phyloP scores from a whole-genome alignment of 495 filamentous ascomycete genomes.

The Penicillium desertorum region DNA sequence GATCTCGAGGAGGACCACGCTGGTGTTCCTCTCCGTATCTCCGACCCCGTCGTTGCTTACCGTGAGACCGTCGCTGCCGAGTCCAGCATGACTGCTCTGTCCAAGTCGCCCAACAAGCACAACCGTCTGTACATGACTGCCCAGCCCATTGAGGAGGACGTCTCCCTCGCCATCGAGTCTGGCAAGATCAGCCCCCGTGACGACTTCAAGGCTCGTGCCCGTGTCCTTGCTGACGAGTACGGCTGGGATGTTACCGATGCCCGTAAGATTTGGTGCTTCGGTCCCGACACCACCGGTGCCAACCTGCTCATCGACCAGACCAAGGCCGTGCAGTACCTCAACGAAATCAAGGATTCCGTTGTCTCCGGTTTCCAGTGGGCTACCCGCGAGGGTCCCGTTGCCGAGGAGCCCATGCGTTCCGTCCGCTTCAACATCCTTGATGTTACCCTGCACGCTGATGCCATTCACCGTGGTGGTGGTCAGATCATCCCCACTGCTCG shows the following conservation, averaged over 20 bases:
- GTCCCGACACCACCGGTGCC: conserved; percentile 94
- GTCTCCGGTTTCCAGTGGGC: conserved; percentile 99
- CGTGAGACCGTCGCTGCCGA: conserved; percentile 84
- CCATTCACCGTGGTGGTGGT: conserved; percentile 98
- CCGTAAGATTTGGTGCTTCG: conserved; percentile 99
- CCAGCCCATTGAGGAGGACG: conserved; percentile 85
- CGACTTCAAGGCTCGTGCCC: conserved; percentile 98
- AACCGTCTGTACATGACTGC: conserved; percentile 98
- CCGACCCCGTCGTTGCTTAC: conserved; percentile 95
- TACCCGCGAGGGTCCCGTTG: conserved; percentile 93
- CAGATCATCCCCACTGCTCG: conserved; percentile 98
- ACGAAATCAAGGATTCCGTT: conserved; percentile 99
- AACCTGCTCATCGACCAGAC: conserved; percentile 99
- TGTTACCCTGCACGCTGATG: conserved; percentile 99
- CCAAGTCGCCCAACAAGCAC: conserved; percentile 99
- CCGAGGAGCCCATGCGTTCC: conserved; percentile 96
- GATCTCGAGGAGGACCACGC: conserved; percentile 99
- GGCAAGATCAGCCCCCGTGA: conserved; percentile 95
- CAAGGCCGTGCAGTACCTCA: conserved; percentile 99
- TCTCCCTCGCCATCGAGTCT: conserved; percentile 82
- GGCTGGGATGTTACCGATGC: conserved; percentile 99
- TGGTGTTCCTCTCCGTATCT: conserved; percentile 93
- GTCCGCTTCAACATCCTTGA: conserved; percentile 99
- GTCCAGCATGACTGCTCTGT: conserved; percentile 94
- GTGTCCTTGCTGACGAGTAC: conserved; percentile 93